Evolutionary conservation across 164 flowering plant genomes (phyloP), one percentile per base, ranked within the genome.

Genomic region (Magnolia kwangsiensis): DNA sequence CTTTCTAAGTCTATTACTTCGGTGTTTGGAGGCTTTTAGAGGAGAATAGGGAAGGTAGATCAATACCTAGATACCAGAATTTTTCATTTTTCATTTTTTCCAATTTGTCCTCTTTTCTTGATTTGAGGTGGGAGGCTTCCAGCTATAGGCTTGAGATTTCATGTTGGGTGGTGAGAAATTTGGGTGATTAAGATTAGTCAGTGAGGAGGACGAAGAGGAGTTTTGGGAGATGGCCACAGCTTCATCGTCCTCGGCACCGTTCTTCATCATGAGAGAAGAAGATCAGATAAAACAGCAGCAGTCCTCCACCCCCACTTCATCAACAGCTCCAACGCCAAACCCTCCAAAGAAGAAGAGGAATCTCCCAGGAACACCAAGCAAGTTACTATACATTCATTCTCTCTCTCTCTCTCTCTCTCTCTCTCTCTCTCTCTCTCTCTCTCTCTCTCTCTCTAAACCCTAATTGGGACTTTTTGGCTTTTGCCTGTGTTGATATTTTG

Each of bases 361-460:
- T 78, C 96, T 88, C 74, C 92, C 96, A 16, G 92, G 92, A 82
- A 88, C 85, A 70, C 92, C 96, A 89, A 83, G 96, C 88, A 90
- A 90, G 96, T 89, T 80, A 31, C 37, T 71, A 77, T 72, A 72
- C 24, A 64, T 58, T 2, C 64, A 24, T 13, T 8, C n/a, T 37
- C 19, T 29, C 50, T 58, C 49, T 55, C 11, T 10, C 29, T 27
- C 29, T 27, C 29, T 27, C 29, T 27, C 29, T 27, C 29, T 27
- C 29, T 27, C 10, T 10, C 19, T 64, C 13, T 20, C 65, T n/a
- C 14, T 63, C 65, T 49, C 65, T 65, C 18, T 50, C 18, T 74
- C n/a, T 19, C 49, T 65, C 69, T 74, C 63, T 6, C 55, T 4
- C 55, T 23, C 50, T 8, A n/a, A 65, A 67, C 67, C 67, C 63